Conservation (phyloP, 257 asterid species). For the Buddleja alternifolia region DNA sequence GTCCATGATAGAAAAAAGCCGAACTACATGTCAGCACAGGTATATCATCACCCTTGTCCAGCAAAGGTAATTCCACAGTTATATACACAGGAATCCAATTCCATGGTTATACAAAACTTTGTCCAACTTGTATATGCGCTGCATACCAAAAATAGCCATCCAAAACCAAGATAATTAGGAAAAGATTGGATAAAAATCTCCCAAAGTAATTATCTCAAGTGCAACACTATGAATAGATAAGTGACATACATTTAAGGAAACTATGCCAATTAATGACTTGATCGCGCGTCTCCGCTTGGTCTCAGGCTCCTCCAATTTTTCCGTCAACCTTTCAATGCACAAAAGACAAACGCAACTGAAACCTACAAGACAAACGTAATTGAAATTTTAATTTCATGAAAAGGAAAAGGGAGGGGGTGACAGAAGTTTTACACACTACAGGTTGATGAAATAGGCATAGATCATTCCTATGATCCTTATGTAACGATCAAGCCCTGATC, state of each 20-base stretch:
- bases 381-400: conserved; percentile 23
- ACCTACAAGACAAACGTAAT: conserved; percentile 44
- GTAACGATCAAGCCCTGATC: conserved; percentile 92
- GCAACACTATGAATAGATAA: conserved; percentile 3
- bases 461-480: conserved; percentile 90
- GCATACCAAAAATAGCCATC: conserved; percentile 74
- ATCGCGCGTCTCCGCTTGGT: conserved; percentile 59
- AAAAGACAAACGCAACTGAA: too few relatives aligned
- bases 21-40: too few relatives aligned
- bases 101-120: conserved; percentile 72
- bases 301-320: conserved; percentile 82
- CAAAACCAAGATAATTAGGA: conserved; percentile 34
- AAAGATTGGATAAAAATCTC: conserved; percentile 11
- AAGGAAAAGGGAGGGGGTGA: neutral
- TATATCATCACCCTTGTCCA: too few relatives aligned
- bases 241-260: conserved; percentile 50
- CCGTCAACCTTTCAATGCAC: conserved; percentile 91
- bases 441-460: conserved; percentile 81
- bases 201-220: neutral
- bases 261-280: conserved; percentile 54
- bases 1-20: too few relatives aligned
- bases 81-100: too few relatives aligned
- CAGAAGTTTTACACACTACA: conserved; percentile 42
- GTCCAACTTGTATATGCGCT: conserved; percentile 82
- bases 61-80: too few relatives aligned